phyloP scores from a whole-genome alignment of 192 early-diverging fungal species.

The Rhizoclosmatium sp. region DNA sequence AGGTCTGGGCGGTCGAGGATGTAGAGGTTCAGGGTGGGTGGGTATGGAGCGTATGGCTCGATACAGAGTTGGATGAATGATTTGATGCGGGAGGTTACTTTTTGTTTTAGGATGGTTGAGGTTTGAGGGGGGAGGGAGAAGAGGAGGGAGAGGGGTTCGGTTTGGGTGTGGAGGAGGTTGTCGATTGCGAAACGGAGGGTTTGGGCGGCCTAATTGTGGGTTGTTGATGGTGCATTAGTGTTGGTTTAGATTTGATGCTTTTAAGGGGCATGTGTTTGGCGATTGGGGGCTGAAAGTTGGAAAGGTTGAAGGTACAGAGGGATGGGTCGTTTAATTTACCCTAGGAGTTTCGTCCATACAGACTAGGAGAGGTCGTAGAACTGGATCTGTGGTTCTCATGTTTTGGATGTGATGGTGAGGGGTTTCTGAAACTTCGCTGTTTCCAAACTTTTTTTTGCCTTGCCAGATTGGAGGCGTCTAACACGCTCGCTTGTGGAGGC shows the following conservation, averaged over 20 bases:
- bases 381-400: not conserved
- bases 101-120: slow-evolving; percentile 25
- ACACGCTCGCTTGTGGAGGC: too few species aligned
- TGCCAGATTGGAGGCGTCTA: too few species aligned
- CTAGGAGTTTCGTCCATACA: slow-evolving; percentile 30
- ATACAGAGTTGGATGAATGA: slow-evolving; percentile 26
- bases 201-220: slow-evolving; percentile 28
- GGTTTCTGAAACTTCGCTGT: too few species aligned
- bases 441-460: too few species aligned
- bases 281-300: too few species aligned
- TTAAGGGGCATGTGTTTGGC: not conserved
- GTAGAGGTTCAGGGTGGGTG: not conserved
- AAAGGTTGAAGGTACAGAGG: too few species aligned
- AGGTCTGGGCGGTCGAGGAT: slow-evolving; percentile 2
- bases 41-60: slow-evolving; percentile 7
- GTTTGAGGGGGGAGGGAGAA: slow-evolving; percentile 18
- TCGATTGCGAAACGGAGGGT: slow-evolving; percentile 38
- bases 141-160: slow-evolving; percentile 13
- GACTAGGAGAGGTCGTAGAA: slow-evolving; percentile 4
- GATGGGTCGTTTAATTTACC: slow-evolving; percentile 1
- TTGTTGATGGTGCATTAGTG: not conserved
- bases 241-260: not conserved
- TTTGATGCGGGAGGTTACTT: slow-evolving; percentile 29
- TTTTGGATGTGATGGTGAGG: not conserved
- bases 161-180: slow-evolving; percentile 23